Evolutionary conservation across 75 land plant species (phyloP), one percentile per base, ranked within the genome.

Genomic region (Cunninghamia lanceolata): DNA sequence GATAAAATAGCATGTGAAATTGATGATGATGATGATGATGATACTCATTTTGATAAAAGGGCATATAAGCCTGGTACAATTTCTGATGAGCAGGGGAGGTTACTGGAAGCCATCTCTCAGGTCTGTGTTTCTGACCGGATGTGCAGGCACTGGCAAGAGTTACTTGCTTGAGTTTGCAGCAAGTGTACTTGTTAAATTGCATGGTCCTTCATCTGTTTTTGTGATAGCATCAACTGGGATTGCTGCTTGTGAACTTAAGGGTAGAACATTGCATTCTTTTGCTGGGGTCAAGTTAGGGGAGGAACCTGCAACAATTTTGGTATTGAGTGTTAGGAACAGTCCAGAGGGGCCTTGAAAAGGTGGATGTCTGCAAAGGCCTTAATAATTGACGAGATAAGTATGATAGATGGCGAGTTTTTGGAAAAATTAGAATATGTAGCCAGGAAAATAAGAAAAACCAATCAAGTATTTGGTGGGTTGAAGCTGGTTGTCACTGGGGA

Each of bases 41-140:
- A 80, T 80, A 0, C 43, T 3, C 3, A 42, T 25, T 80, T 80
- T 45, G 82, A 80, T 42, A 80, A 4, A 80, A 38, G 3, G 4
- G 2, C 82, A 43, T 42, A 25, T 3, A 80, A 80, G 82, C 32
- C 82, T 80, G 0, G 0, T 25, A 28, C n/a, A n/a, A 34, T 89
- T 38, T 93, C 94, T n/a, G 25, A 13, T n/a, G 89, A 94, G 86
- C 97, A 95, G 54, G 8, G 74, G 53, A 45, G 73, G 14, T 89
- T 94, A 25, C 56, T 94, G 52, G 45, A 85, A 28, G 91, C 93
- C 42, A 89, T 95, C n/a, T 86, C 91, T 11, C n/a, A 68, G 47
- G 32, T 95, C 96, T 75, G 93, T 95, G n/a, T 95, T 95, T 85
- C 86, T 95, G 19, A 95, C 97, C 4, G 97, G 97, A n/a, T 94